Evolutionary conservation across 1,284 basidiomycete species (phyloP), one percentile per base, ranked within the genome.

Genomic region (Grifola frondosa): DNA sequence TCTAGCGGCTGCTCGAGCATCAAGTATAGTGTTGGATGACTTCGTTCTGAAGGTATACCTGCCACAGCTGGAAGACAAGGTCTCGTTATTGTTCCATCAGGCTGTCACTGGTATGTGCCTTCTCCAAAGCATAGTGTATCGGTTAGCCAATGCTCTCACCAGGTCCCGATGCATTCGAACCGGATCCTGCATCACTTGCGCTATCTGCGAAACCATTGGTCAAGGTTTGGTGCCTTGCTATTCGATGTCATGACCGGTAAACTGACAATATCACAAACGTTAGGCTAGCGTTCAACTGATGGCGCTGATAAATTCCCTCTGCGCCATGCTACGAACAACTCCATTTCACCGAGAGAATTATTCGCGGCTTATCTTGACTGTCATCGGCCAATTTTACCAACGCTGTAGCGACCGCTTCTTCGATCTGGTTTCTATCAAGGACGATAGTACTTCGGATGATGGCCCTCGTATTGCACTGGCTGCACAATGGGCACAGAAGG

Each of bases 311-410:
- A 95, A 97, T 61, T 94, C 90, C 2, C 73, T 99, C 3, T 97
- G 94, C 58, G 77, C 81, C 7, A 97, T 98, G 93, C 78, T 98
- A 8, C 79, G 84, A 42, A 87, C 85, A 12, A 94, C 92, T n/a
- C 94, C 96, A 0, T 98, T 99, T 70, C 95, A 98, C 58, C 80
- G 87, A 46, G 96, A 98, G 62, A 93, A 85, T 62, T 95, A 97
- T 64, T 86, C 91, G 22, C 81, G 92, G n/a, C 73, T 99, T 28
- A 93, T 99, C 48, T 78, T 99, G 19, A 87, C 89, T n/a, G 88
- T 97, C 30, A 88, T 98, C 37, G 91, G 97, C 26, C 94, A 97
- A 63, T 98, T 95, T 64, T 98, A 98, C 60, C 92, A 97, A 61
- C 82, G 88, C 29, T 97, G 94, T 59, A 92, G 88, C 53, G 86